Conservation (phyloP, 495 filamentous ascomycete genomes). For the Podospora appendiculata region DNA sequence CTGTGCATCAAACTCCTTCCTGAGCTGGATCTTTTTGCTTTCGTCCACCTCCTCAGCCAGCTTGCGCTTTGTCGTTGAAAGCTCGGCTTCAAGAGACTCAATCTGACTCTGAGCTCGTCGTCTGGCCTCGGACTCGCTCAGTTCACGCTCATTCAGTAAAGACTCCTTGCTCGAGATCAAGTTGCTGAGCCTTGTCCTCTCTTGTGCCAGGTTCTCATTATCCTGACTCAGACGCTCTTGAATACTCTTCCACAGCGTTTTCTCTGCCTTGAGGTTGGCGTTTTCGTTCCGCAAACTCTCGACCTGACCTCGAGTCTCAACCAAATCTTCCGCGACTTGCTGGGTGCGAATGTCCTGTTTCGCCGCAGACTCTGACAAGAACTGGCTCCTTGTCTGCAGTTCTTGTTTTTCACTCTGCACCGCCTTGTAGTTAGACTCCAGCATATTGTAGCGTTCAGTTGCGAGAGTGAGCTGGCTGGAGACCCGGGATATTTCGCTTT, state of each 20-base stretch:
- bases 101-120: conserved; percentile 68
- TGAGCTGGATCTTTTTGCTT: conserved; percentile 63
- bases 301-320: conserved; percentile 70
- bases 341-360: conserved; percentile 86
- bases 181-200: conserved; percentile 70
- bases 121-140: conserved; percentile 71
- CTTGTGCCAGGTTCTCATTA: conserved; percentile 74
- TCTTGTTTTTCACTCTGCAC: conserved; percentile 77
- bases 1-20: conserved; percentile 81
- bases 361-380: conserved; percentile 69
- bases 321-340: conserved; percentile 85
- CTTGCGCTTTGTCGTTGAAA: conserved; percentile 72
- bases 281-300: conserved; percentile 88
- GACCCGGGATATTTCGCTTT: conserved; percentile 68
- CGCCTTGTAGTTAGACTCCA: conserved; percentile 80
- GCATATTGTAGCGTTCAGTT: conserved; percentile 76
- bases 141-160: conserved; percentile 82
- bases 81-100: conserved; percentile 69
- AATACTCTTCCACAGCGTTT: conserved; percentile 83
- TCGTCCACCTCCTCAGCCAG: conserved; percentile 79
- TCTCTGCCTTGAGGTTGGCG: conserved; percentile 88
- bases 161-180: conserved; percentile 74
- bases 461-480: conserved; percentile 75
- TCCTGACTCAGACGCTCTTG: conserved; percentile 81
- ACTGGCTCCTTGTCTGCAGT: conserved; percentile 69